phyloP scores from a whole-genome alignment of 805 yeast species.

The Sungouiozyma intestinalis region DNA sequence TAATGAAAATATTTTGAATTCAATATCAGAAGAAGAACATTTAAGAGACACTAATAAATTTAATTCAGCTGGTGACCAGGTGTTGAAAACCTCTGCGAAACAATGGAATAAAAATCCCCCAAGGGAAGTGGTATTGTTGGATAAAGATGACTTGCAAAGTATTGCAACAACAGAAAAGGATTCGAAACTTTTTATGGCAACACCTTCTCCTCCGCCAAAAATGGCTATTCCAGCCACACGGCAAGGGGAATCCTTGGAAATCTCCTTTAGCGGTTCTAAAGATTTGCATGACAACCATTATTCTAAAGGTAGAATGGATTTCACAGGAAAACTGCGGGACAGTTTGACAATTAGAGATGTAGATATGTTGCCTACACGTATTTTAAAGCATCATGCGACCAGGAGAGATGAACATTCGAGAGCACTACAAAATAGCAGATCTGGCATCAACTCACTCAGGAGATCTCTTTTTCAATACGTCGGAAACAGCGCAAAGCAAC shows the following conservation, averaged over 20 bases:
- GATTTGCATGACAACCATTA: background rate
- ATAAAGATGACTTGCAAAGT: slow-evolving; percentile 28
- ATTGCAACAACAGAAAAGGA: slow-evolving; percentile 27
- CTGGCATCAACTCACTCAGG: slow-evolving; percentile 14
- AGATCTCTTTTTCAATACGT: slow-evolving; percentile 22
- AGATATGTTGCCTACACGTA: slow-evolving; percentile 11
- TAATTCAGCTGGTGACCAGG: background rate
- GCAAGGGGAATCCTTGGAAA: slow-evolving; percentile 70
- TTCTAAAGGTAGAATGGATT: background rate
- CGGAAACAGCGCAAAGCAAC: background rate
- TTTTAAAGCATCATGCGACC: slow-evolving; percentile 5
- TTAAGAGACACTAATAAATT: background rate
- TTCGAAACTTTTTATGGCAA: slow-evolving; percentile 27
- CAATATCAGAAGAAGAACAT: background rate
- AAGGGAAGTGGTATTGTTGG: slow-evolving; percentile 15
- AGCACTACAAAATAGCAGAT: slow-evolving; percentile 2
- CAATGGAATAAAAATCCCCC: background rate
- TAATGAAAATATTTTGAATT: background rate
- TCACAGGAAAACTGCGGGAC: slow-evolving; percentile 8
- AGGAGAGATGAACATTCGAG: slow-evolving; percentile 3
- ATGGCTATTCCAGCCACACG: slow-evolving; percentile 79
- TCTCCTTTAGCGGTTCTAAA: slow-evolving; percentile 27
- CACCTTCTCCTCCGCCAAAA: slow-evolving; percentile 49
- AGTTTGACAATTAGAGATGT: slow-evolving; percentile 21
- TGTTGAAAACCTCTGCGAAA: background rate